phyloP scores from a whole-genome alignment of 1,139 yeast species.

The Schizosaccharomyces versatilis region DNA sequence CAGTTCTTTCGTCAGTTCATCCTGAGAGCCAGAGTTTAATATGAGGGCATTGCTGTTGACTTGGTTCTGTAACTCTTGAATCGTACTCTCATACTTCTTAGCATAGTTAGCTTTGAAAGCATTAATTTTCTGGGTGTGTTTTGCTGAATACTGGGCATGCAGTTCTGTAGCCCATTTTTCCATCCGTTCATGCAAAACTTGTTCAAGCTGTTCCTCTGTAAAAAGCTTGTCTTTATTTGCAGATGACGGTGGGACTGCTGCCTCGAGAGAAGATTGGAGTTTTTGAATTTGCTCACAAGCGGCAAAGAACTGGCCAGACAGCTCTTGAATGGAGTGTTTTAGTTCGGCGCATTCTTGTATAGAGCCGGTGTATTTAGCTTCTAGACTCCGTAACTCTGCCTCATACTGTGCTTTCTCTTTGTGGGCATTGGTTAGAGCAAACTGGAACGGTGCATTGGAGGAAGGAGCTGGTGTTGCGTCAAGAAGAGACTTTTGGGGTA shows the following conservation, averaged over 20 bases:
- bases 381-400: not conserved
- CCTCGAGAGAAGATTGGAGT: not conserved
- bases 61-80: slow-evolving; percentile 2
- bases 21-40: not conserved
- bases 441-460: not conserved
- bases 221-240: not conserved
- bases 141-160: slow-evolving; percentile 7
- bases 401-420: not conserved
- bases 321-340: not conserved
- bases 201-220: not conserved
- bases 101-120: slow-evolving; percentile 5
- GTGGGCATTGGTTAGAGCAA: not conserved
- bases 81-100: slow-evolving; percentile 3
- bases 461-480: not conserved
- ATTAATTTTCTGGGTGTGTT: slow-evolving; percentile 4
- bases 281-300: not conserved
- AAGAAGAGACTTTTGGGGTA: not conserved
- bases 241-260: not conserved
- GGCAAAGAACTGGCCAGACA: not conserved
- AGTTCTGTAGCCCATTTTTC: slow-evolving; percentile 1
- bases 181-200: not conserved
- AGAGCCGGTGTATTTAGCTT: not conserved
- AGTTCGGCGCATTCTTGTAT: not conserved
- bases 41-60: not conserved
- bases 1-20: not conserved